Evolutionary conservation across 2,329 filamentous ascomycete species (phyloP).

Genomic region (Diaporthe caulivora): DNA sequence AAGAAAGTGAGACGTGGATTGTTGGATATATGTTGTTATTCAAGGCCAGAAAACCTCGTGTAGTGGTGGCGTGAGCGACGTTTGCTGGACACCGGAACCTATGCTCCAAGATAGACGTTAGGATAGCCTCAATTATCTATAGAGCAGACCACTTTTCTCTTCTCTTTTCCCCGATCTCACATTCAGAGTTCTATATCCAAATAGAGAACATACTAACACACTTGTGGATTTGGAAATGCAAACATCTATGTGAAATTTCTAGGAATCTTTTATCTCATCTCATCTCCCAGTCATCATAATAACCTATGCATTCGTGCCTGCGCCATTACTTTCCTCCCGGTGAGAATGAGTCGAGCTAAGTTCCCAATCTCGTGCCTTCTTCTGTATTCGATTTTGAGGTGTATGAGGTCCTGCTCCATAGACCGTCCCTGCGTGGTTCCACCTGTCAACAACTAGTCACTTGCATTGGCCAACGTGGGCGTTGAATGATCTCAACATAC

Average conservation of each 20-base stretch:
- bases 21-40: not conserved
- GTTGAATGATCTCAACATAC: not conserved
- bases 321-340: not conserved
- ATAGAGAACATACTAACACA: too few species aligned
- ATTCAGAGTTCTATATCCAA: too few species aligned
- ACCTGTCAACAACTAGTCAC: not conserved
- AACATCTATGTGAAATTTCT: not conserved
- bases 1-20: not conserved
- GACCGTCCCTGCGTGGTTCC: not conserved
- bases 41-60: not conserved
- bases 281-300: not conserved
- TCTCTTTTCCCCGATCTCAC: not conserved
- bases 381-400: not conserved
- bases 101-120: not conserved
- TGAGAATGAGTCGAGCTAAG: not conserved
- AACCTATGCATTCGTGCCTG: not conserved
- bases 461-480: not conserved
- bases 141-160: not conserved
- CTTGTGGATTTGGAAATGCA: not conserved
- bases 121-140: not conserved
- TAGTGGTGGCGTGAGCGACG: not conserved
- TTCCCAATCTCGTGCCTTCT: constrained; percentile 9
- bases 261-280: not conserved
- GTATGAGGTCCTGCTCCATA: not conserved
- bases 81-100: not conserved